Evolutionary conservation across 495 filamentous ascomycete genomes (phyloP).

Genomic region (Mycothermus thermophilus): DNA sequence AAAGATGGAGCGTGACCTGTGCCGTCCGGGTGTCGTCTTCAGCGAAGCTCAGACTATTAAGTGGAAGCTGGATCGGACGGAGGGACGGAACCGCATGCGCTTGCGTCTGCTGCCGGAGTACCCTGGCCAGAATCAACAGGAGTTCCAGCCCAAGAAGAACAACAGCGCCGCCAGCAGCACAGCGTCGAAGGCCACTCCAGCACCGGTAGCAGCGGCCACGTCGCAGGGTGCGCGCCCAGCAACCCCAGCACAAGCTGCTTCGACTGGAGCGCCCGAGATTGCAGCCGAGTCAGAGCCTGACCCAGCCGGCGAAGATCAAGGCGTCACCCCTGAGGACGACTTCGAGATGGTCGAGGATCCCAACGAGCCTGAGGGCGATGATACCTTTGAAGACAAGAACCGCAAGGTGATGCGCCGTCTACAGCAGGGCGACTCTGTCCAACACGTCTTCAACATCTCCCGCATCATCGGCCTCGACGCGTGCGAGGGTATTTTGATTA

Average conservation of each 20-base stretch:
- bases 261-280: conserved; percentile 7
- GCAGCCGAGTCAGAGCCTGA: conserved; percentile 13
- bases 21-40: conserved; percentile 65
- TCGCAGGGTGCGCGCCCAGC: neutral
- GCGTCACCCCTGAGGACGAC: conserved; percentile 58
- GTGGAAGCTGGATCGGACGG: conserved; percentile 89
- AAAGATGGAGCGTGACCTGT: conserved; percentile 58
- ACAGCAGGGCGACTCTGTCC: conserved; percentile 82
- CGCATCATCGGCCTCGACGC: conserved; percentile 87
- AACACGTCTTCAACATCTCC: conserved; percentile 87
- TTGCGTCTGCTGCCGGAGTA: conserved; percentile 69
- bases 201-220: neutral
- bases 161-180: conserved; percentile 12
- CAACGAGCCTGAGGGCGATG: conserved; percentile 65
- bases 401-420: conserved; percentile 91
- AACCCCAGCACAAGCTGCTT: conserved; percentile 5
- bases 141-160: conserved; percentile 78
- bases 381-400: conserved; percentile 92
- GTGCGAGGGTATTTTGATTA: conserved; percentile 75
- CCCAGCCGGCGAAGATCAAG: conserved; percentile 9
- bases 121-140: conserved; percentile 46
- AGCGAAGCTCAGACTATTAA: conserved; percentile 49
- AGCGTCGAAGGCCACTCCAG: neutral
- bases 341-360: conserved; percentile 83
- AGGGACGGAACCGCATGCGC: conserved; percentile 91